These are phyloP conservation scores for Magnusiomyces tetraspermus DNA, from an alignment of 1,139 yeast species.

Conservation along the genomic window DNA sequence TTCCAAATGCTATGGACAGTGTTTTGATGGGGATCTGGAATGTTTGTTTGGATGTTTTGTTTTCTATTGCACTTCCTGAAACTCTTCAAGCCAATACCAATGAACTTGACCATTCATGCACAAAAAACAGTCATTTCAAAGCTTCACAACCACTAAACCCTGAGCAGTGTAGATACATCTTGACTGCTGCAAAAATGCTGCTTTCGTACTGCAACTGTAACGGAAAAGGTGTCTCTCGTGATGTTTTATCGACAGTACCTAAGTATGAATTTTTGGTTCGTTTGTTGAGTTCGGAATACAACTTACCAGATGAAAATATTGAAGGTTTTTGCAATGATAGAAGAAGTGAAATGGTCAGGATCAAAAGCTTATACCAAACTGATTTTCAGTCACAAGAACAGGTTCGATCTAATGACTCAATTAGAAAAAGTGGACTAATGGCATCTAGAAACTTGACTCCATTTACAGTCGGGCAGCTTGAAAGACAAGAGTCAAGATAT, in stretches of 20 bases:
- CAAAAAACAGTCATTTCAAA: background rate
- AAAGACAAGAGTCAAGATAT: background rate
- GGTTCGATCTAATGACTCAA: background rate
- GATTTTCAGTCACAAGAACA: background rate
- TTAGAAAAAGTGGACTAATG: background rate
- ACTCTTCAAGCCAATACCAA: background rate
- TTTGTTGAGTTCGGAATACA: background rate
- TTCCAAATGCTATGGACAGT: background rate
- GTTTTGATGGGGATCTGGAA: slow-evolving; percentile 1
- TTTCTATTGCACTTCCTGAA: slow-evolving; percentile 1
- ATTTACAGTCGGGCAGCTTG: background rate
- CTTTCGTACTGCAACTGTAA: background rate
- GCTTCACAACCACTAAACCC: background rate
- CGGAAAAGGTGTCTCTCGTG: background rate
- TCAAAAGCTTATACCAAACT: background rate
- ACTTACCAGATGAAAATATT: background rate
- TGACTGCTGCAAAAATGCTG: background rate
- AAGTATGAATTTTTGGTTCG: background rate
- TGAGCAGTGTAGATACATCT: background rate
- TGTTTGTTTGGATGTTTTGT: background rate
- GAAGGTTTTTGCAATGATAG: background rate
- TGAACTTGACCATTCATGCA: background rate
- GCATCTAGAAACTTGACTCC: background rate
- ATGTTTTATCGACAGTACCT: background rate
- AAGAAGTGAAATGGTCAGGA: background rate